Percentiles rank a stretch among this genome's conserved stretches.
Evolutionary conservation across 1,139 yeast species (phyloP).

Genomic region (Yamadazyma oceani): DNA sequence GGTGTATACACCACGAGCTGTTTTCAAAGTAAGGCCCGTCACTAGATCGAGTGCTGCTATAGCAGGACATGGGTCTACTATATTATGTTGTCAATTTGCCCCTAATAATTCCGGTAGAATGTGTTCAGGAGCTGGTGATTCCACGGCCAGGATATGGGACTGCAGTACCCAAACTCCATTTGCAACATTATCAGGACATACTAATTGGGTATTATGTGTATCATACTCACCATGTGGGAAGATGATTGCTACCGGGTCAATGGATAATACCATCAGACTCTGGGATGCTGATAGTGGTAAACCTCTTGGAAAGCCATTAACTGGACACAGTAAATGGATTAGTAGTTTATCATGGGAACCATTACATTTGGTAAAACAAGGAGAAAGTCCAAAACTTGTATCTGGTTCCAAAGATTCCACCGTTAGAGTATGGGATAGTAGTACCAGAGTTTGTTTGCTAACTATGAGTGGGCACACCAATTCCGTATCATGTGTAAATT

Average conservation of each 20-base stretch:
- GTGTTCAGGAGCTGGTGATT: conserved; percentile 97
- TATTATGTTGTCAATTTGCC: conserved; percentile 89
- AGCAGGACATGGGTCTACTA: conserved; percentile 93
- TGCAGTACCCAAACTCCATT: conserved; percentile 92
- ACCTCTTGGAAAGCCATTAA: conserved; percentile 68
- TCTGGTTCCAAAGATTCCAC: conserved; percentile 94
- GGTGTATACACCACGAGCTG: conserved; percentile 92
- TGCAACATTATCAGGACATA: conserved; percentile 78
- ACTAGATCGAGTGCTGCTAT: conserved; percentile 91
- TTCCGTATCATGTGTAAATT: conserved; percentile 88
- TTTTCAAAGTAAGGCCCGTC: conserved; percentile 88
- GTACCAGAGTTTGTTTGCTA: conserved; percentile 62
- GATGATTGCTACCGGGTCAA: conserved; percentile 91
- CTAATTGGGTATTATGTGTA: conserved; percentile 94
- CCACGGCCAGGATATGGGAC: conserved; percentile 98
- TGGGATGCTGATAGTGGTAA: conserved; percentile 85
- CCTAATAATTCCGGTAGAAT: conserved; percentile 83
- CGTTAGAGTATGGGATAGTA: conserved; percentile 85
- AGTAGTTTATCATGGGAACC: conserved; percentile 95
- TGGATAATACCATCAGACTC: conserved; percentile 84
- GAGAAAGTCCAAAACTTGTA: conserved; percentile 69
- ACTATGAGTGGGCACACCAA: conserved; percentile 88
- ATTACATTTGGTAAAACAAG: conserved; percentile 68
- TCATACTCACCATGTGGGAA: conserved; percentile 93
- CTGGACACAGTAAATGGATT: conserved; percentile 89